These are phyloP conservation scores for Actinomortierella ambigua DNA, from an alignment of 371 early-diverging fungal species.

Conservation along the genomic window DNA sequence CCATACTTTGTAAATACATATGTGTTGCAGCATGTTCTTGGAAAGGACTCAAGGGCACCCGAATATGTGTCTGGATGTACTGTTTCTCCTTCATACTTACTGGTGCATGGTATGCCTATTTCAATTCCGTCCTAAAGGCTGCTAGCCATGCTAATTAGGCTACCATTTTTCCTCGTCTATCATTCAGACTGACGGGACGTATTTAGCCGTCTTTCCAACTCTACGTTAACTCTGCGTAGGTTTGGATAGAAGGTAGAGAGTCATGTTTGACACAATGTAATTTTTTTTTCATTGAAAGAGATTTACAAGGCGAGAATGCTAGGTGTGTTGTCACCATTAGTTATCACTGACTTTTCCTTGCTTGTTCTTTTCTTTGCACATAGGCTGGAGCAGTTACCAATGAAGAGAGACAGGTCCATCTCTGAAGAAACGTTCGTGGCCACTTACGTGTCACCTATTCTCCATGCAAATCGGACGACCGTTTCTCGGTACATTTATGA, in stretches of 20 bases:
- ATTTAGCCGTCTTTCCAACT: no score
- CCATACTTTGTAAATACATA: no score
- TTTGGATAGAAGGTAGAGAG: background rate
- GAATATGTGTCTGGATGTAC: no score
- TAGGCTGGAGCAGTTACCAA: slow-evolving; percentile 8
- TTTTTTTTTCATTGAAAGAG: background rate
- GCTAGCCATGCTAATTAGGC: no score
- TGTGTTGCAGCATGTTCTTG: no score
- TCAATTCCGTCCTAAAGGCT: no score
- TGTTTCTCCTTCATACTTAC: no score
- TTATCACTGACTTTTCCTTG: background rate
- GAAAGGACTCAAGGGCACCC: no score
- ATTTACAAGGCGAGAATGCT: slow-evolving; percentile 5
- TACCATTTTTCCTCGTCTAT: no score
- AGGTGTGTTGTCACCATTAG: background rate
- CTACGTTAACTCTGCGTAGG: no score
- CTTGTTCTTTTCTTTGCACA: slow-evolving; percentile 1
- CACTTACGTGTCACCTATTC: slow-evolving; percentile 13
- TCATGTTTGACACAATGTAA: slow-evolving; percentile 3
- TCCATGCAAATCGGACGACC: slow-evolving; percentile 8
- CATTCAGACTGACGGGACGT: no score
- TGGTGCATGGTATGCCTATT: no score
- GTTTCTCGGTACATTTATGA: slow-evolving; percentile 11
- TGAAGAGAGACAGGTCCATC: slow-evolving; percentile 14
- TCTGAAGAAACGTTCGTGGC: slow-evolving; percentile 20